These are phyloP conservation scores for Castanea sativa DNA, from an alignment of 306 rosid genomes.

Conservation along the genomic window DNA sequence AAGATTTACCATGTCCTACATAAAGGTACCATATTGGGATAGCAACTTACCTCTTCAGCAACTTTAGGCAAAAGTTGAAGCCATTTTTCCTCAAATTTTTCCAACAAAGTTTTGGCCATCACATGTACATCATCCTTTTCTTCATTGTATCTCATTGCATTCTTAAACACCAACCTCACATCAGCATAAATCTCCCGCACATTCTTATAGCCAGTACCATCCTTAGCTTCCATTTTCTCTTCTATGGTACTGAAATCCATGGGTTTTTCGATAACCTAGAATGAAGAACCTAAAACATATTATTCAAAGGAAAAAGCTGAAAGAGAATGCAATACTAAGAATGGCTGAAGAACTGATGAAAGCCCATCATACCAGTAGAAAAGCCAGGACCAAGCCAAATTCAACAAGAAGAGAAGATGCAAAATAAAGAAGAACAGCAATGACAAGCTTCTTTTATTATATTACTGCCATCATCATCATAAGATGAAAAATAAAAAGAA, in stretches of 20 bases:
- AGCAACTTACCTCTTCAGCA: conserved; percentile 53
- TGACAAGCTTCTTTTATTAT: too few relatives aligned
- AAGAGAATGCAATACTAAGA: background rate
- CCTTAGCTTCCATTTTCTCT: conserved; percentile 69
- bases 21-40: conserved; percentile 15
- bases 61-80: conserved; percentile 68
- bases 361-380: too few relatives aligned
- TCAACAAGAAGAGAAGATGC: background rate
- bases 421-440: background rate
- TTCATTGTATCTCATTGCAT: conserved; percentile 80
- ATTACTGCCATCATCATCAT: too few relatives aligned
- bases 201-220: conserved; percentile 71
- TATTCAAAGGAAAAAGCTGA: background rate
- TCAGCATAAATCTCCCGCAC: conserved; percentile 70
- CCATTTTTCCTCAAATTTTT: conserved; percentile 77
- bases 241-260: conserved; percentile 78
- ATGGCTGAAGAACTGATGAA: too few relatives aligned
- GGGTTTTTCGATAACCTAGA: conserved; percentile 74
- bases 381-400: background rate
- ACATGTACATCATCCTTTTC: conserved; percentile 52
- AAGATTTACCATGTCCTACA: conserved; percentile 1
- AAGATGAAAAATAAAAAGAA: too few relatives aligned
- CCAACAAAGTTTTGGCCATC: conserved; percentile 77
- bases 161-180: conserved; percentile 70
- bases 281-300: conserved; percentile 16